phyloP scores from a whole-genome alignment of 2,329 filamentous ascomycete species.

The Trematosphaeria pertusa region DNA sequence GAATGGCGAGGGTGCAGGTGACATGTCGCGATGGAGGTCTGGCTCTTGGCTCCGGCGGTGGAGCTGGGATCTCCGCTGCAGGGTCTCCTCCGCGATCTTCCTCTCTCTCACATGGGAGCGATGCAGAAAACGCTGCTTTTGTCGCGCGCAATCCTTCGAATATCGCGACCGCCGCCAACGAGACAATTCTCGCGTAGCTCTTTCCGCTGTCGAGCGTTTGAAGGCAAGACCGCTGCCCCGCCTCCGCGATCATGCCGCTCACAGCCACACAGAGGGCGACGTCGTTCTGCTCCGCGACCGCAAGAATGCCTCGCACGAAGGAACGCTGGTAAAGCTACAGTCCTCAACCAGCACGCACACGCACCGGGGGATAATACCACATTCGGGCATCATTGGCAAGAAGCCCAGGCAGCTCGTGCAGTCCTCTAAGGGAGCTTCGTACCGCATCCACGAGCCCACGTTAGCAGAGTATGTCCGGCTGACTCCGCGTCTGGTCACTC shows the following conservation, averaged over 20 bases:
- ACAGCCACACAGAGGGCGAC: slow-evolving; percentile 43
- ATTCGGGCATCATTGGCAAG: slow-evolving; percentile 69
- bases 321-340: slow-evolving; percentile 50
- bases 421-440: slow-evolving; percentile 60
- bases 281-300: slow-evolving; percentile 52
- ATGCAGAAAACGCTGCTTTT: slow-evolving; percentile 7
- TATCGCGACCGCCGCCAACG: slow-evolving; percentile 1
- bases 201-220: slow-evolving; percentile 29
- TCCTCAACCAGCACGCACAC: slow-evolving; percentile 43
- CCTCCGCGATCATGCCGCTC: slow-evolving; percentile 12
- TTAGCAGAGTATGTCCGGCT: slow-evolving; percentile 76
- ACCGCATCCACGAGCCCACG: slow-evolving; percentile 69
- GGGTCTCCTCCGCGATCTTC: slow-evolving; percentile 21
- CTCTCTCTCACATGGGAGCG: slow-evolving; percentile 9
- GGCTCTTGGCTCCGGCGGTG: slow-evolving; percentile 27
- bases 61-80: slow-evolving; percentile 25
- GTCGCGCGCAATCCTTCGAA: slow-evolving; percentile 9
- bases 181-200: slow-evolving; percentile 29
- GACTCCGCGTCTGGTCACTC: slow-evolving; percentile 75
- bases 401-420: slow-evolving; percentile 64
- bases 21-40: slow-evolving; percentile 13
- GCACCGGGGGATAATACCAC: slow-evolving; percentile 58
- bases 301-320: slow-evolving; percentile 42
- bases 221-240: slow-evolving; percentile 30
- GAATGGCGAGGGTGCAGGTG: slow-evolving; percentile 9